These are phyloP conservation scores for Tricholoma sp. DNA, from an alignment of 768 basidiomycete species.

Conservation along the genomic window DNA sequence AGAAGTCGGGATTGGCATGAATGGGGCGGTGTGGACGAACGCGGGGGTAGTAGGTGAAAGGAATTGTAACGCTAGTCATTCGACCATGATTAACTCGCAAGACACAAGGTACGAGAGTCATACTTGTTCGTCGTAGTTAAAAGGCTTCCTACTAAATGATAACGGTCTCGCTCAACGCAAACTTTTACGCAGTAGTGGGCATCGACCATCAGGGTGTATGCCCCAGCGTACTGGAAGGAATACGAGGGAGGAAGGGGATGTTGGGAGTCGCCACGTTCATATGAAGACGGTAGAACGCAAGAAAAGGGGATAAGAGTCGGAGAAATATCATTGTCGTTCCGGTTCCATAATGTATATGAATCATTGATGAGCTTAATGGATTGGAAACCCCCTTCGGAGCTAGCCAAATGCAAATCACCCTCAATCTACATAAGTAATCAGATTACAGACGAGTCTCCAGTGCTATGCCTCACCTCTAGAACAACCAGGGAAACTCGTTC, in stretches of 20 bases:
- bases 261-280: conserved; percentile 27
- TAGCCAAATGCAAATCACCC: conserved; percentile 37
- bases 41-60: conserved; percentile 49
- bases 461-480: conserved; percentile 35
- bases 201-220: conserved; percentile 34
- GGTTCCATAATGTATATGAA: conserved; percentile 30
- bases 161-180: conserved; percentile 30
- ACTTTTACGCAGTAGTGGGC: conserved; percentile 45
- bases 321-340: conserved; percentile 11
- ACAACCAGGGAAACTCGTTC: conserved; percentile 36
- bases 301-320: conserved; percentile 37
- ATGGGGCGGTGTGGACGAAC: conserved; percentile 52
- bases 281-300: conserved; percentile 40
- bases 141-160: conserved; percentile 32
- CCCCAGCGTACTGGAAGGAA: conserved; percentile 23
- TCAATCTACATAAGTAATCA: conserved; percentile 31
- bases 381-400: conserved; percentile 32
- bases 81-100: neutral
- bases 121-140: conserved; percentile 45
- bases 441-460: too few relatives aligned
- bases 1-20: too few relatives aligned
- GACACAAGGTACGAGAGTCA: conserved; percentile 5
- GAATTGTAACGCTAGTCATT: conserved; percentile 38
- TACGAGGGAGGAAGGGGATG: conserved; percentile 48
- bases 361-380: conserved; percentile 27